Evolutionary conservation across 2,329 filamentous ascomycete genomes (phyloP).

Genomic region (Verticillium dahliae): DNA sequence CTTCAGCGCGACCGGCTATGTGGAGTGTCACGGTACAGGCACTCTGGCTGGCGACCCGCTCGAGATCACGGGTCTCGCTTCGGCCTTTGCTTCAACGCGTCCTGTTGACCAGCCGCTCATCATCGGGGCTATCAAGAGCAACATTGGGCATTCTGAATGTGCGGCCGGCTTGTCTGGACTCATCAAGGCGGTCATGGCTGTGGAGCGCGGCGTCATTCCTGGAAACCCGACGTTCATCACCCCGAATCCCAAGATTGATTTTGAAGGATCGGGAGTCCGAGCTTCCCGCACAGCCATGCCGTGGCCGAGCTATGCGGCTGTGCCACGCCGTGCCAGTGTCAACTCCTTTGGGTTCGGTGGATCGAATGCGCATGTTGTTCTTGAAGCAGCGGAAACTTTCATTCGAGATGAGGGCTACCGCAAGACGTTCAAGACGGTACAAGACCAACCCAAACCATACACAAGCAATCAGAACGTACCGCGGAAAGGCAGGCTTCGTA

Average conservation of each 20-base stretch:
- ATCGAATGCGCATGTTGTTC: slow-evolving; percentile 16
- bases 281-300: not conserved
- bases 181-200: slow-evolving; percentile 19
- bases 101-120: slow-evolving; percentile 11
- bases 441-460: not conserved
- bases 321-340: slow-evolving; percentile 10
- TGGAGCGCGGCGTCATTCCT: slow-evolving; percentile 19
- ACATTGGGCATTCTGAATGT: slow-evolving; percentile 22
- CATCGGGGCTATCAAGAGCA: slow-evolving; percentile 25
- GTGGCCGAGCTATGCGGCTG: not conserved
- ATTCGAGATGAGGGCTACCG: not conserved
- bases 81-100: slow-evolving; percentile 15
- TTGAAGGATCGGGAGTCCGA: slow-evolving; percentile 19
- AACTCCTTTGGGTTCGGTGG: slow-evolving; percentile 21
- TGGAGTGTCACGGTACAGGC: slow-evolving; percentile 33
- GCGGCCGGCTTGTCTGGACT: slow-evolving; percentile 20
- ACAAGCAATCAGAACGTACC: not conserved
- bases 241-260: slow-evolving; percentile 38
- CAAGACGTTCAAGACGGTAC: not conserved
- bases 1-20: slow-evolving; percentile 17
- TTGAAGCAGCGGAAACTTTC: slow-evolving; percentile 14
- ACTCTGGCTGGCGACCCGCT: slow-evolving; percentile 29
- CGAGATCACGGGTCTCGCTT: slow-evolving; percentile 21
- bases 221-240: slow-evolving; percentile 14
- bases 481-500: not conserved